Percentiles rank a stretch among this genome's conserved stretches.
These are phyloP conservation scores for Neurospora sp. DNA, from an alignment of 495 filamentous ascomycete species.

Conservation along the genomic window DNA sequence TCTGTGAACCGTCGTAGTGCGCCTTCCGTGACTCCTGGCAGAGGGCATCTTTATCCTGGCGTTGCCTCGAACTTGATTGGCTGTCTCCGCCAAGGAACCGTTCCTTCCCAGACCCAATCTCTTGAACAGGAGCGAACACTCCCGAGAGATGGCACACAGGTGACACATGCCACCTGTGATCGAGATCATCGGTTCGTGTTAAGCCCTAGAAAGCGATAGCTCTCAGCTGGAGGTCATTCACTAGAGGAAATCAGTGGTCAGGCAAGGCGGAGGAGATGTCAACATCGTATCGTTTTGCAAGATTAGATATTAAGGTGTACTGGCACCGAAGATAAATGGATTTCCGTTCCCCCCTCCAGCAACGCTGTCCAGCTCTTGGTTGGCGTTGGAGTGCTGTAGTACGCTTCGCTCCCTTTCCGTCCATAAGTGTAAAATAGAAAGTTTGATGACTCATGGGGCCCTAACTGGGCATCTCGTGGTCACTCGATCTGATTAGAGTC, in stretches of 20 bases:
- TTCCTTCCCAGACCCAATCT: too few relatives aligned
- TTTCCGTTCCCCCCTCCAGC: not conserved
- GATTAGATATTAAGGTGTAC: not conserved
- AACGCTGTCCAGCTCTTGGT: constrained; percentile 24
- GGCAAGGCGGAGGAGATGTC: not conserved
- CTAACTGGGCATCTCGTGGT: not conserved
- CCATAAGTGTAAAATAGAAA: not conserved
- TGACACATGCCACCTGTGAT: not conserved
- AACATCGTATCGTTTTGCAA: not conserved
- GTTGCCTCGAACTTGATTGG: not conserved
- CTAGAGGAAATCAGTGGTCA: not conserved
- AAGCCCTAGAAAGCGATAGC: not conserved
- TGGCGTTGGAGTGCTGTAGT: constrained; percentile 2
- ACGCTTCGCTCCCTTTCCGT: not conserved
- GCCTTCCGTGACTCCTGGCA: not conserved
- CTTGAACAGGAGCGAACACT: not conserved
- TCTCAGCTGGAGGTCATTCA: not conserved
- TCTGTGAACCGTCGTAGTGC: not conserved
- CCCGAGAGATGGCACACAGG: not conserved
- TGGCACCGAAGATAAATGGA: not conserved
- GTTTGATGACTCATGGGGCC: not conserved
- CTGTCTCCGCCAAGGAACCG: not conserved
- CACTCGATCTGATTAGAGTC: not conserved
- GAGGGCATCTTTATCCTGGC: not conserved
- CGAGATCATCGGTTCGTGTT: not conserved